Base-by-base conservation (phyloP, 2,329 filamentous ascomycete species). In the Phoma herbarum region DNA sequence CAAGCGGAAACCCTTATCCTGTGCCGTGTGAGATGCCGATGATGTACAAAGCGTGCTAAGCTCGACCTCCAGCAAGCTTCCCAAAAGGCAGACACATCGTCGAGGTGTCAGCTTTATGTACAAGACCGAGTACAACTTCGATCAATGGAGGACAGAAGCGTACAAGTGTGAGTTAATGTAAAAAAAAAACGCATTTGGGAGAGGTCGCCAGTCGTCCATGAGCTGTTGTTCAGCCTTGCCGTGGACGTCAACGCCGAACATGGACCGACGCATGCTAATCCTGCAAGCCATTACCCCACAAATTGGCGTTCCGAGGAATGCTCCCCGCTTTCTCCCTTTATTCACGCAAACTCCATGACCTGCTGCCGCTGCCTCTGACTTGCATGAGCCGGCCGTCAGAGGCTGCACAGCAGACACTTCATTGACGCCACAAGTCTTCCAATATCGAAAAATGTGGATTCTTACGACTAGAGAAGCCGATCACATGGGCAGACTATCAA, bases 251-350 rank as follows among this genome's bases (percentile, higher is more conserved):
- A 52, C 52, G n/a, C 69, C 67, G 64, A 71, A 59, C 55, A 56
- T 63, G 60, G 58, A 54, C 63, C 63, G 66, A 65, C 47, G 69
- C 61, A 67, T 60, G 63, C 57, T 64, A 65, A 47, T 60, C 63
- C 57, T 37, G 59, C 51, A 64, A 63, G 63, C 65, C 68, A 72
- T 75, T 77, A 76, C 74, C 74, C 75, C 74, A 76, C 75, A 77
- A 69, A 60, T 69, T 74, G 72, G 64, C 70, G 69, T 72, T 72
- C 66, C 64, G 45, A 63, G 31, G 60, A 55, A 62, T 59, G 61
- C 59, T 71, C 74, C 70, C 75, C 74, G 73, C 74, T 70, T 73
- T 75, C 64, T 68, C 65, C 71, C 72, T 53, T 68, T 60, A 54
- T 65, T 66, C 60, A 66, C 61, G 57, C 62, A 63, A 61, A 35